Evolutionary conservation across 1,284 basidiomycete species (phyloP).

Genomic region (Sporisorium reilianum): DNA sequence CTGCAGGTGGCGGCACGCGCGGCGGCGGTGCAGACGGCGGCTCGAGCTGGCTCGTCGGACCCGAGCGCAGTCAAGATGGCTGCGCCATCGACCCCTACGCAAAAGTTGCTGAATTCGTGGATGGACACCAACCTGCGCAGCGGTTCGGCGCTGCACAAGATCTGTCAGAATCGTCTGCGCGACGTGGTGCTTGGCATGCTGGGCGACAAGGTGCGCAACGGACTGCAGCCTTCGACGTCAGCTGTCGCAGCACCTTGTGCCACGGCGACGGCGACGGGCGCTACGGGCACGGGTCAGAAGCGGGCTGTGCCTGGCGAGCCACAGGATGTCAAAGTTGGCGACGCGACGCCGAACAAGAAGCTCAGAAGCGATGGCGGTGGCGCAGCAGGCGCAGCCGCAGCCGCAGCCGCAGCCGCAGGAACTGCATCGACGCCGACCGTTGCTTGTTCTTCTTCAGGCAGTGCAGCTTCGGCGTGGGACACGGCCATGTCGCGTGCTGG

Average conservation of each 20-base stretch:
- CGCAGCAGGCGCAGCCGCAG: neutral
- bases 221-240: constrained; percentile 14
- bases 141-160: constrained; percentile 52
- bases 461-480: constrained; percentile 23
- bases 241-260: neutral
- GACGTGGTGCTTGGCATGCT: constrained; percentile 52
- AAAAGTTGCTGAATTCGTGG: constrained; percentile 58
- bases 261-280: neutral
- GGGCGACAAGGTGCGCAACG: constrained; percentile 27
- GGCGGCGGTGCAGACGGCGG: constrained; percentile 43
- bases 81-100: constrained; percentile 45
- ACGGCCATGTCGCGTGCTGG: constrained; percentile 45
- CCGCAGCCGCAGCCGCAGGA: neutral
- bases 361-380: constrained; percentile 5
- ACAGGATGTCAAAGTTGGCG: constrained; percentile 1
- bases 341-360: constrained; percentile 15
- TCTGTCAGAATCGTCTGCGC: constrained; percentile 54
- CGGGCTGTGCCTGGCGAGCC: constrained; percentile 10
- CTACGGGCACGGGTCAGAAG: constrained; percentile 9
- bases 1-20: constrained; percentile 78
- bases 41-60: constrained; percentile 18
- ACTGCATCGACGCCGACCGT: neutral
- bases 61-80: constrained; percentile 19
- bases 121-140: constrained; percentile 54
- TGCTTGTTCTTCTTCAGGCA: neutral